A percentile compares a stretch with the other conserved stretches of the same genome.
Evolutionary conservation across 108 stramenopile species (phyloP).

Genomic region (Hondaea fermentalgiana): DNA sequence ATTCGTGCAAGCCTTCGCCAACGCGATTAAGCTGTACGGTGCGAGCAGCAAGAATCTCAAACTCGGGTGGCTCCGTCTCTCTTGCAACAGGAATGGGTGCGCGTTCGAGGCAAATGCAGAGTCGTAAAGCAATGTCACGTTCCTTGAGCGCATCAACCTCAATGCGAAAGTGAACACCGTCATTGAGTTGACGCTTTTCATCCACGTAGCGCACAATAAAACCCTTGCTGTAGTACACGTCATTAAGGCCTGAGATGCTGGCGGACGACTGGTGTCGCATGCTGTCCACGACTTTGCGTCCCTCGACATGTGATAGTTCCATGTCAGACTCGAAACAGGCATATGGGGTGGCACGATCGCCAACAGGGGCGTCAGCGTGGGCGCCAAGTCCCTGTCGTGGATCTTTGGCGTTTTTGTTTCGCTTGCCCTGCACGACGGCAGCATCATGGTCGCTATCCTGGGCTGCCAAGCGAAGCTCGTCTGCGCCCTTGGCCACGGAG

Average conservation of each 20-base stretch:
- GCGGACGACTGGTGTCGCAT: background rate
- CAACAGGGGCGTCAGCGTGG: background rate
- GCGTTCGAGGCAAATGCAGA: background rate
- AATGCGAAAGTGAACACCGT: conserved; percentile 4
- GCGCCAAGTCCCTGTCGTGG: background rate
- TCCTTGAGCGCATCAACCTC: background rate
- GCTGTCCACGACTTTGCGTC: background rate
- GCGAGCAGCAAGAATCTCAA: background rate
- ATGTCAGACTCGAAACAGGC: background rate
- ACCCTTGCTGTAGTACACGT: background rate
- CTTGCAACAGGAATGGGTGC: background rate
- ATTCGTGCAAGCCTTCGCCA: background rate
- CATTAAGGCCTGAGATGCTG: background rate
- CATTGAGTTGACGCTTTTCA: background rate
- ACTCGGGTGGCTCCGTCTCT: background rate
- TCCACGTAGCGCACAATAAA: background rate
- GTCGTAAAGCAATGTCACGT: background rate
- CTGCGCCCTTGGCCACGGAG: background rate
- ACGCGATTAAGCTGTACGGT: background rate
- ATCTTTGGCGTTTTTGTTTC: background rate
- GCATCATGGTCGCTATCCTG: background rate
- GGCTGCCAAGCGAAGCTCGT: background rate
- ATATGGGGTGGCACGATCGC: background rate
- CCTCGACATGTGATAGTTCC: background rate
- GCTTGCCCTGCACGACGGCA: background rate